A percentile compares a stretch with the other conserved stretches of the same genome.
These are phyloP conservation scores for Fragaria vesca DNA, from an alignment of 306 rosid genomes.

Conservation along the genomic window DNA sequence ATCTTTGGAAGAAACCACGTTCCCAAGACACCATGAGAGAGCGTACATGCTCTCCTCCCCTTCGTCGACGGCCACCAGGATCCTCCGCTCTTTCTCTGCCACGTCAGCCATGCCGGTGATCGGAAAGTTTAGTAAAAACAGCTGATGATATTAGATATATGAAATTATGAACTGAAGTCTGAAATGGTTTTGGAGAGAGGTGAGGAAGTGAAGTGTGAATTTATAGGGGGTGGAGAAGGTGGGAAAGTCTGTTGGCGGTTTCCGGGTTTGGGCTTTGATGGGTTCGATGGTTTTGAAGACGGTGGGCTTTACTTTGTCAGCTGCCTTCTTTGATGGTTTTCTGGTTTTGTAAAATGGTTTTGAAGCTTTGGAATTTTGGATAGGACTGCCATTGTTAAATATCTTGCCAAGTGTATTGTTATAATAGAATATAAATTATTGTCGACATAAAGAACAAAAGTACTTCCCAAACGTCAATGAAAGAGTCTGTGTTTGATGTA, in stretches of 20 bases:
- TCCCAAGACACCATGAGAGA: conserved; percentile 76
- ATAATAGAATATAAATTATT: not conserved
- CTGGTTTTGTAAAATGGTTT: not conserved
- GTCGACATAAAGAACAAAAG: not conserved
- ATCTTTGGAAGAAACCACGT: conserved; percentile 55
- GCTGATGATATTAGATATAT: not conserved
- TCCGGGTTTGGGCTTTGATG: conserved; percentile 23
- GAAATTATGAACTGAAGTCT: not conserved
- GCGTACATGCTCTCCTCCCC: conserved; percentile 87
- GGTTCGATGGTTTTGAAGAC: conserved; percentile 19
- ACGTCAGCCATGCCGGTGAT: conserved; percentile 43
- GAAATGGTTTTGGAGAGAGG: not conserved
- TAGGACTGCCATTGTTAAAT: too few species aligned
- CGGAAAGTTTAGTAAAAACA: not conserved
- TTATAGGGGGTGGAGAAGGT: not conserved
- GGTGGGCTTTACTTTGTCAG: not conserved
- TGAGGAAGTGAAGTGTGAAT: not conserved
- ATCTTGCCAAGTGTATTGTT: not conserved
- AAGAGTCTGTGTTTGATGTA: not conserved
- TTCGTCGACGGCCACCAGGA: conserved; percentile 83
- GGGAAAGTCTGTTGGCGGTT: conserved; percentile 44
- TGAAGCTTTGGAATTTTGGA: not conserved
- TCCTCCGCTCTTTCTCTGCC: conserved; percentile 47
- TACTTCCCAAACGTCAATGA: not conserved
- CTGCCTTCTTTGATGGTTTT: not conserved